Base-by-base conservation (phyloP, 2,329 filamentous ascomycete genomes). In the Penicillium oxalicum region DNA sequence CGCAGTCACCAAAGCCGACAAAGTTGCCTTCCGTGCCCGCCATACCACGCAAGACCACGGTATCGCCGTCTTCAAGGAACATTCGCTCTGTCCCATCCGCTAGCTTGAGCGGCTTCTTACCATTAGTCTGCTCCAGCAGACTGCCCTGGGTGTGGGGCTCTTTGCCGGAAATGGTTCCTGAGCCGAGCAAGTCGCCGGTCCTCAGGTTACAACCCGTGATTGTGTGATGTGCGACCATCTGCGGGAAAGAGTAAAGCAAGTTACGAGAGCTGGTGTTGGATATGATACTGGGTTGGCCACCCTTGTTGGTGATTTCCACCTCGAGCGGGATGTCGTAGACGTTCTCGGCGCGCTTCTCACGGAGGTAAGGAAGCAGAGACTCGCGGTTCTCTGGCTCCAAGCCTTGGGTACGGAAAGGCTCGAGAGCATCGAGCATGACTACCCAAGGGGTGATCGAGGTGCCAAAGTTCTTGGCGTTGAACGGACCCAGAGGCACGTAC, bases 381-480 rank as follows among this genome's bases (percentile, higher is more conserved):
- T 72, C 72, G 40, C 80, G 74, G 53, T 81, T 82, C 13, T 74
- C 66, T 6, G 69, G 66, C 49, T 72, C 71, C 3, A 86, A 64
- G 5, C 79, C 81, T 7, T 70, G 60, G 0, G 74, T 70, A 33
- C 77, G 72, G 69, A 86, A 87, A 0, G 82, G 84, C 64, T 87
- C 86, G 29, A 93, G 72, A 0, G 88, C 87, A 62, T 91, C 87
- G 29, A 83, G 77, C 9, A 88, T 73, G 4, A 93, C 85, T 1
- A 93, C 80, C 88, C 88, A 93, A 0, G 87, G 80, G 51, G 82
- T 87, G 57, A 93, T 85, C 0, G 80, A 86, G 0, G 86, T 88
- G 3, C 78, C 85, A 61, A 93, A 91, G 66, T 91, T 91, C 77
- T 94, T 93, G 25, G 82, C 77, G 53, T 88, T 90, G 71, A 93